These are phyloP conservation scores for Colletotrichum sp. DNA, from an alignment of 2,329 filamentous ascomycete genomes.

Conservation along the genomic window DNA sequence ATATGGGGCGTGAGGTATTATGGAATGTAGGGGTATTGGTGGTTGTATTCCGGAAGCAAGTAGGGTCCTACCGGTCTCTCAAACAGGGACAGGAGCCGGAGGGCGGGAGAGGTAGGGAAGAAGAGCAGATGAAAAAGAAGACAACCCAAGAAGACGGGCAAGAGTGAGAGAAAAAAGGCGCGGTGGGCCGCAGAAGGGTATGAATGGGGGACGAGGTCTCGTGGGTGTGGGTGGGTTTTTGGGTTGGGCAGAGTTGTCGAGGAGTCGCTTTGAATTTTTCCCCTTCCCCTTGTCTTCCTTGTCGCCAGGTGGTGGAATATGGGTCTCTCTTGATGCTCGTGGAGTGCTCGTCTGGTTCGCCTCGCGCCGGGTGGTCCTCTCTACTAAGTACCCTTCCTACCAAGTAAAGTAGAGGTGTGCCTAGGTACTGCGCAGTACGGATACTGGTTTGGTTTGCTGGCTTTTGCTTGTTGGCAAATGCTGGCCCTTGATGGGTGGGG, in stretches of 20 bases:
- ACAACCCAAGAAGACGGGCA: slow-evolving; percentile 14
- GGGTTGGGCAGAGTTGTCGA: slow-evolving; percentile 25
- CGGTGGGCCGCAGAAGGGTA: slow-evolving; percentile 13
- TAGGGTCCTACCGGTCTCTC: slow-evolving; percentile 20
- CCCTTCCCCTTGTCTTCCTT: not conserved
- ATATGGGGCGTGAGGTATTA: slow-evolving; percentile 12
- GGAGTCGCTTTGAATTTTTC: not conserved
- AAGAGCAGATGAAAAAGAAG: slow-evolving; percentile 9
- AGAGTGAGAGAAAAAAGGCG: not conserved
- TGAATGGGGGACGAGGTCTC: not conserved
- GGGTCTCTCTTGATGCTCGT: not conserved
- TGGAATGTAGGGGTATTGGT: slow-evolving; percentile 19
- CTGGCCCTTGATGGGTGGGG: slow-evolving; percentile 10
- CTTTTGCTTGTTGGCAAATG: not conserved
- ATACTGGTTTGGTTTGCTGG: not conserved
- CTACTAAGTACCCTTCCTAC: not conserved
- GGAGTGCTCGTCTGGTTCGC: not conserved
- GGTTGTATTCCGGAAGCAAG: slow-evolving; percentile 22
- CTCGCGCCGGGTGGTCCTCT: not conserved
- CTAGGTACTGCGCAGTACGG: not conserved
- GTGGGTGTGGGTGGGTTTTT: slow-evolving; percentile 20
- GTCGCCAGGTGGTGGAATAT: not conserved
- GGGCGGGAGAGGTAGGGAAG: slow-evolving; percentile 20
- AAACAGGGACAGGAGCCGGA: slow-evolving; percentile 21
- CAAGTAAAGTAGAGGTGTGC: not conserved